These are phyloP conservation scores for Penicillium arizonense DNA, from an alignment of 495 filamentous ascomycete species.

Conservation along the genomic window DNA sequence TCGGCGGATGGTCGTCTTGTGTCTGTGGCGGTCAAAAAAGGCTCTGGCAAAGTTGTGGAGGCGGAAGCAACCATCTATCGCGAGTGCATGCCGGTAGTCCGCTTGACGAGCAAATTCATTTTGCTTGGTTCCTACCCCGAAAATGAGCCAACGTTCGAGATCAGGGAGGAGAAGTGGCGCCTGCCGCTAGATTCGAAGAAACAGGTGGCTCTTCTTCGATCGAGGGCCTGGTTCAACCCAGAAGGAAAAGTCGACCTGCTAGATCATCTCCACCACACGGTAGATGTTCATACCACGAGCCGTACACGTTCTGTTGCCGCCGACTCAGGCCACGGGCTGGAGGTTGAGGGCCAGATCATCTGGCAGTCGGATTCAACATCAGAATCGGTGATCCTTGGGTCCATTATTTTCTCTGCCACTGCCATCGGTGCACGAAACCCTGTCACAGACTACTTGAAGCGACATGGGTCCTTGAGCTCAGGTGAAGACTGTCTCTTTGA, in stretches of 20 bases:
- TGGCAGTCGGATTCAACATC: background rate
- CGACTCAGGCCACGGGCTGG: background rate
- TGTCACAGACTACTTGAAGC: slow-evolving; percentile 32
- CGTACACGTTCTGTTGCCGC: background rate
- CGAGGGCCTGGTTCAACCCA: background rate
- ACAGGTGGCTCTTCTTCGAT: slow-evolving; percentile 17
- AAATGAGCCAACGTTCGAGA: slow-evolving; percentile 13
- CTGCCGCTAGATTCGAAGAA: slow-evolving; percentile 6
- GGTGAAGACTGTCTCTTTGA: background rate
- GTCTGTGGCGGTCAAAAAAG: slow-evolving; percentile 5
- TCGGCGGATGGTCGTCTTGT: slow-evolving; percentile 18
- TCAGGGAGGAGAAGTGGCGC: slow-evolving; percentile 10
- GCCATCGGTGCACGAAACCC: slow-evolving; percentile 7
- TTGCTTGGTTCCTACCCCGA: slow-evolving; percentile 15
- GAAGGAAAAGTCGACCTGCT: background rate
- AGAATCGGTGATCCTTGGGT: background rate
- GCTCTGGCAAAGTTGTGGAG: slow-evolving; percentile 20
- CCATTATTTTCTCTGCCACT: background rate
- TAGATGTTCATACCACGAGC: background rate
- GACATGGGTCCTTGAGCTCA: slow-evolving; percentile 13
- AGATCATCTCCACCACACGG: background rate
- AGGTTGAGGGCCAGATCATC: background rate
- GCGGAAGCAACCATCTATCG: slow-evolving; percentile 27
- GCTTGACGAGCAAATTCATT: slow-evolving; percentile 28
- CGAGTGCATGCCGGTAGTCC: slow-evolving; percentile 18